Evolutionary conservation across 257 asterid genomes (phyloP), one percentile per base, ranked within the genome.

Genomic region (Plantago elongata): DNA sequence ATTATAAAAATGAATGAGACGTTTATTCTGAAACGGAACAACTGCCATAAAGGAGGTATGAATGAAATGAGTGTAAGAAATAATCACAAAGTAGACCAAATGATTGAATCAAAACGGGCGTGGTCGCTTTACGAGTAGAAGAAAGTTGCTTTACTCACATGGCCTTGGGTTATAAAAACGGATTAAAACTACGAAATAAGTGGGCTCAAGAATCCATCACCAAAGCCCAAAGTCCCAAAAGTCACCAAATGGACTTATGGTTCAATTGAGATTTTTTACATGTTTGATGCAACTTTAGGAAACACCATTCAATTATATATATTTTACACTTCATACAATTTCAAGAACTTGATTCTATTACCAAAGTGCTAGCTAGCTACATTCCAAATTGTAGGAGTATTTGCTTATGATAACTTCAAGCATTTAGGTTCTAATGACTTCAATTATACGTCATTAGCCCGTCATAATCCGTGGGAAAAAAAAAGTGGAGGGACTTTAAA

Each of bases 101-200:
- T 84, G 85, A 87, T 87, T 84, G 87, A 69, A 69, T 73, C 79
- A 80, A 78, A 86, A 81, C 70, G 71, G 74, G 94, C 92, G 88
- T 84, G 97, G 82, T 75, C 58, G 57, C 80, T 73, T 89, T 79
- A 74, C 47, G 69, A 48, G 65, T 64, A 72, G 63, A 63, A 61
- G 64, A 29, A 74, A 70, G 63, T 74, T 42, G 69, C 74, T 78
- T 83, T 79, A 37, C 47, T 72, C 81, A 77, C 84, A 63, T 73
- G 82, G 69, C 64, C 65, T 73, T 22, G 2, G 40, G 58, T 72
- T 79, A 61, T 64, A 64, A 22, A 22, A 22, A n/a, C n/a, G n/a
- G n/a, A n/a, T 2, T 22, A 22, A 22, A 22, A 22, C 27, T 22
- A 22, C 27, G 27, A 22, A 47, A 1, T 48, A 49, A 64, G 52